Base-by-base conservation (phyloP, 331 rosid species). In the Dryas integrifolia region DNA sequence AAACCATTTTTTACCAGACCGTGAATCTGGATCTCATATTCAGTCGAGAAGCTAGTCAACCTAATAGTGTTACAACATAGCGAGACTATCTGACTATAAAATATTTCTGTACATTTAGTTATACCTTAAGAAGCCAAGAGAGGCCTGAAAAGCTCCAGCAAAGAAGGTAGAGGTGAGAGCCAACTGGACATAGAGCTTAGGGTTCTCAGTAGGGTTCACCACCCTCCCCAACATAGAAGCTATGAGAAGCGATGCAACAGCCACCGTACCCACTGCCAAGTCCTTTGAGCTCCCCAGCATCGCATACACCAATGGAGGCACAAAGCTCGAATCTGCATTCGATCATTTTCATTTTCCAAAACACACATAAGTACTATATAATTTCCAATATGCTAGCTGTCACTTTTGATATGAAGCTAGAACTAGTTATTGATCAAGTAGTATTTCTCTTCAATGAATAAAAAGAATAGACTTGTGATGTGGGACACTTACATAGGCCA, bases 231-330 rank as follows among this genome's bases (percentile, higher is more conserved):
- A 14, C 74, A 80, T 76, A 30, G 83, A 63, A 6, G 74, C 41
- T 60, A 86, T 75, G 51, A 86, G 80, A 30, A 86, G 82, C 3
- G 89, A 86, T 9, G 71, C 80, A 9, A 80, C 89, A 1, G 85
- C 89, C 49, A 83, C 76, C 0, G 85, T 74, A 21, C 89, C 89
- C 30, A 86, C 87, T 2, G 89, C 89, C 41, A 86, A 9, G 61
- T 85, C 83, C 41, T 21, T 77, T 1, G 87, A 85, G 63, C 83
- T 85, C 58, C 89, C 87, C 2, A 85, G 40, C 81, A 85, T 75
- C 7, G 89, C 85, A 12, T 85, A 85, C 18, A 85, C 70, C 72
- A 85, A 41, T 3, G 89, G 89, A 5, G 89, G 89, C 1, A 85
- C 70, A 72, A 85, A 85, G 74, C 89, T 85, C 0, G 87, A 83